Evolutionary conservation across 225 moss, liverwort and hornwort genomes (phyloP), one percentile per base, ranked within the genome.

Genomic region (Ulota crispa): DNA sequence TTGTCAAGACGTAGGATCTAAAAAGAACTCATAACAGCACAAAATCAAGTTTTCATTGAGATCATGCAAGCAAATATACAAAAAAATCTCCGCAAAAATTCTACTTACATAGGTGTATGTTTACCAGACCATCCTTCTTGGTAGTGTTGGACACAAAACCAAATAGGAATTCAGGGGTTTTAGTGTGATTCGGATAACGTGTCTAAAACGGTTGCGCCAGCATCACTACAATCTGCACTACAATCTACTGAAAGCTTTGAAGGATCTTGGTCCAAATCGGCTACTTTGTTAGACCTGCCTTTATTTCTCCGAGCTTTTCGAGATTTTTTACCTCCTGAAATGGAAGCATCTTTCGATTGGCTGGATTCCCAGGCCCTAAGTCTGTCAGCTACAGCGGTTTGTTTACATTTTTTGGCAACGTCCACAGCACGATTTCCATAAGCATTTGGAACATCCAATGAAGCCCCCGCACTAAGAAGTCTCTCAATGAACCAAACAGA

Each of bases 401-500:
- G 92, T 36, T 88, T 90, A 14, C 72, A 32, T 43, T 43, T 85
- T 52, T 87, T 89, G 55, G 96, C 94, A 45, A 91, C 85, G 79
- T 96, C 93, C 24, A 96, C 78, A 74, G 96, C 87, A 68, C 89
- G 88, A 52, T 59, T 43, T 8, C 93, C 92, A 79, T 87, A 89
- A 53, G 87, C 78, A 77, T 96, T 96, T 64, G 78, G 71, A 23
- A 99, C 83, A 55, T 93, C 84, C 62, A 89, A 27, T 52, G 92
- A 94, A 77, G 93, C 96, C 62, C 98, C 93, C 64, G 92, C 92
- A 21, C 72, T 81, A 30, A 99, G 90, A 31, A 96, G 87, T 62
- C 81, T 85, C 21, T 85, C 88, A 55, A 92, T 90, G 83, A 99
- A 94, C 98, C 96, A 99, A 60, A 86, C 62, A 50, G 89, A 96